phyloP scores from a whole-genome alignment of 2,329 filamentous ascomycete species.

The Colletotrichum echinochloae region DNA sequence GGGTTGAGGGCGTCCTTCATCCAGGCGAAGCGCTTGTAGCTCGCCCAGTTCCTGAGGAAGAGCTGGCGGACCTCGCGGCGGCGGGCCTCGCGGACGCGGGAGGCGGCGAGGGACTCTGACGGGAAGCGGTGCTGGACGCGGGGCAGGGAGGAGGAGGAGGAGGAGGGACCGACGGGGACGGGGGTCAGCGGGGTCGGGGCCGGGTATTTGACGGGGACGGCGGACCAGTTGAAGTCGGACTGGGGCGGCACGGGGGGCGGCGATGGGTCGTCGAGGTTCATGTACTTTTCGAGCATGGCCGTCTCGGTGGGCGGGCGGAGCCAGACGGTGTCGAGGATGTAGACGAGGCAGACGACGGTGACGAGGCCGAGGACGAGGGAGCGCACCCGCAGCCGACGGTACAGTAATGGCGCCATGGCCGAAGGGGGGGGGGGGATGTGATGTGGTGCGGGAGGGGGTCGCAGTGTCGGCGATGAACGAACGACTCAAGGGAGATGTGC shows the following conservation, averaged over 20 bases:
- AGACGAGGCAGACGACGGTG: slow-evolving; percentile 10
- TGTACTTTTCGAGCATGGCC: slow-evolving; percentile 46
- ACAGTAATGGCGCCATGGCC: background rate
- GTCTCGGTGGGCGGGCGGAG: slow-evolving; percentile 18
- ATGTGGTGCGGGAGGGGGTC: background rate
- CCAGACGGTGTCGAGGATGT: slow-evolving; percentile 20
- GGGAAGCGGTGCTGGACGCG: slow-evolving; percentile 52
- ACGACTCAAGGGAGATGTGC: background rate
- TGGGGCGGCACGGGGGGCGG: slow-evolving; percentile 34
- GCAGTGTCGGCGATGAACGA: background rate
- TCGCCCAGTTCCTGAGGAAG: slow-evolving; percentile 54
- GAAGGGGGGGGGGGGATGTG: background rate
- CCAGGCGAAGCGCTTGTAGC: slow-evolving; percentile 60
- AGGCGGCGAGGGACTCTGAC: slow-evolving; percentile 43
- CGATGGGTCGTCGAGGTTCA: slow-evolving; percentile 46
- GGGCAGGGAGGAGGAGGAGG: slow-evolving; percentile 45
- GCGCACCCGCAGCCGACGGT: slow-evolving; percentile 36
- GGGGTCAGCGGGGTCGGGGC: slow-evolving; percentile 41
- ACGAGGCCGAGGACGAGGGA: slow-evolving; percentile 12
- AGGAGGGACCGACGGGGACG: slow-evolving; percentile 43
- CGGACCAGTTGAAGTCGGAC: slow-evolving; percentile 54
- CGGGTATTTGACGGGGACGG: slow-evolving; percentile 47
- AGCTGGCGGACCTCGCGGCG: slow-evolving; percentile 51
- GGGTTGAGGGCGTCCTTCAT: slow-evolving; percentile 60
- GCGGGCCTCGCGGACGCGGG: slow-evolving; percentile 46